Conservation (phyloP, 768 basidiomycete genomes). For the Hydnomerulius pinastri region DNA sequence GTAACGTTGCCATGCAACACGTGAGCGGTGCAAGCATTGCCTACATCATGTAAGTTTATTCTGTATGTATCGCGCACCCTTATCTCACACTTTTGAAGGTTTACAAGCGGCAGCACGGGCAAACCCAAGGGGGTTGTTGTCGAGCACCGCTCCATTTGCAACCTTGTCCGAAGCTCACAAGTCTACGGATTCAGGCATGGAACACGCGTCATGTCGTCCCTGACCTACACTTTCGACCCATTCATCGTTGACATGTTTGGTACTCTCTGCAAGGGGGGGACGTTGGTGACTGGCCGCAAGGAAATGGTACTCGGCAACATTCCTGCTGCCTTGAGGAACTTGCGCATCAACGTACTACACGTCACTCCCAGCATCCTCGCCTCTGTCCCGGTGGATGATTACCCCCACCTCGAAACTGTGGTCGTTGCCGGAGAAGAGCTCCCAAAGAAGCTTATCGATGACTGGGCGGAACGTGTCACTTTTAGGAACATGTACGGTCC, state of each 20-base stretch:
- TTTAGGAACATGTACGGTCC: conserved; percentile 22
- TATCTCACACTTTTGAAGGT: conserved; percentile 3
- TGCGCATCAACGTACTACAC: conserved; percentile 14
- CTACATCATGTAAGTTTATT: conserved; percentile 16
- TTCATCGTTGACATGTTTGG: conserved; percentile 20
- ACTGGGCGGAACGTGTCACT: conserved; percentile 7
- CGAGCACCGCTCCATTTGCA: conserved; percentile 15
- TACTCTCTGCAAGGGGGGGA: conserved; percentile 19
- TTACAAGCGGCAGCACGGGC: conserved; percentile 23
- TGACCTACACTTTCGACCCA: conserved; percentile 17
- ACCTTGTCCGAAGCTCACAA: conserved; percentile 11
- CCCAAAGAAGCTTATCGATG: conserved; percentile 12
- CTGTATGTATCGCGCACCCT: neutral
- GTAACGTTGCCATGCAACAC: neutral
- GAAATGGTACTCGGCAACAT: conserved; percentile 17
- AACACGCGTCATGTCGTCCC: conserved; percentile 9
- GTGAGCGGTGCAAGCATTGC: conserved; percentile 5
- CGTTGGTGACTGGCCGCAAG: conserved; percentile 12
- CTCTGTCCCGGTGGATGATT: conserved; percentile 10
- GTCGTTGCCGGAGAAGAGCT: conserved; percentile 20
- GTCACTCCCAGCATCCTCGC: conserved; percentile 18
- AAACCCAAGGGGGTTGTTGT: conserved; percentile 23
- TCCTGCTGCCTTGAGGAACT: conserved; percentile 3
- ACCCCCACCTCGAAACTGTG: conserved; percentile 14
- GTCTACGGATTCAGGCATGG: conserved; percentile 11